Evolutionary conservation across 164 flowering plant genomes (phyloP).

Genomic region (Magnolia kwangsiensis): DNA sequence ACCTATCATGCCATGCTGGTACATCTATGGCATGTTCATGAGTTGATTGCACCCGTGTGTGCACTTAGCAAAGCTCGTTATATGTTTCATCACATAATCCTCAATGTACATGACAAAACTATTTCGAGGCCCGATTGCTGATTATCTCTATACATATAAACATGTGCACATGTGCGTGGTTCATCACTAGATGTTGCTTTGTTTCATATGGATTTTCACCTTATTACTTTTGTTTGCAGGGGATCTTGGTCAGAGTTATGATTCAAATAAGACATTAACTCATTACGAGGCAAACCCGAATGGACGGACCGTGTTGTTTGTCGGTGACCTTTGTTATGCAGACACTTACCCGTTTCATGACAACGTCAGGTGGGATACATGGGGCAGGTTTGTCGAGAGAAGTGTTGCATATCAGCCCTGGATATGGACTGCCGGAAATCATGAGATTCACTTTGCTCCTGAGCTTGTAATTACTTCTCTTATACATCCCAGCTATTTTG

Average conservation of each 20-base stretch:
- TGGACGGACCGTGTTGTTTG: constrained; percentile 35
- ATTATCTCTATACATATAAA: too few relatives aligned
- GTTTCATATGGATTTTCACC: neutral
- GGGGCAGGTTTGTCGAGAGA: constrained; percentile 39
- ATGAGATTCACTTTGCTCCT: constrained; percentile 40
- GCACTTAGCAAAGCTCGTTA: too few relatives aligned
- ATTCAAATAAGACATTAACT: constrained; percentile 34
- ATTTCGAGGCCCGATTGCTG: too few relatives aligned
- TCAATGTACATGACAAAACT: too few relatives aligned
- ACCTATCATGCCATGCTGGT: too few relatives aligned
- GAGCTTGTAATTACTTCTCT: constrained; percentile 22
- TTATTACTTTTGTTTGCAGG: constrained; percentile 21
- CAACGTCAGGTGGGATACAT: constrained; percentile 42
- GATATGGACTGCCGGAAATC: constrained; percentile 50
- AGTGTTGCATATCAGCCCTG: constrained; percentile 43
- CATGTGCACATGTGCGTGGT: neutral
- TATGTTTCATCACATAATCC: too few relatives aligned
- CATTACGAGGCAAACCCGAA: constrained; percentile 31
- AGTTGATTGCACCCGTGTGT: too few relatives aligned
- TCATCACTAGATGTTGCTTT: neutral
- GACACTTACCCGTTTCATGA: constrained; percentile 30
- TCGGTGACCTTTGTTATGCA: constrained; percentile 45
- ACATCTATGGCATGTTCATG: too few relatives aligned
- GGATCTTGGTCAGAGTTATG: constrained; percentile 42
- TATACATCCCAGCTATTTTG: neutral